Evolutionary conservation across 139 green algal species (phyloP), one percentile per base, ranked within the genome.

Genomic region (Auxenochlorella pyrenoidosa): DNA sequence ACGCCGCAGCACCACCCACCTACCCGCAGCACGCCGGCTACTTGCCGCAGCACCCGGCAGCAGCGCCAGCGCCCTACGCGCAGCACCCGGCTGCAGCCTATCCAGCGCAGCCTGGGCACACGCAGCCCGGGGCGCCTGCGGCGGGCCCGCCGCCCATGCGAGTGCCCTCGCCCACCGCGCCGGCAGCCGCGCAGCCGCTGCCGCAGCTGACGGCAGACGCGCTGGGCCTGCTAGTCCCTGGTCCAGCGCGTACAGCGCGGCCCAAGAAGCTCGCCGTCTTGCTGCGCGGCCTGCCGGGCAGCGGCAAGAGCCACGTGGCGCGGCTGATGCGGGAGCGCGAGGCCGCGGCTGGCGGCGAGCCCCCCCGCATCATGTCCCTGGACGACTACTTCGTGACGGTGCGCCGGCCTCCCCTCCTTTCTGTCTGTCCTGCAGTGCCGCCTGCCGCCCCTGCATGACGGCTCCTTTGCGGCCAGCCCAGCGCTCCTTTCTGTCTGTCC

Each of bases 321-420:
- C 83, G 86, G 32, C 82, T 86, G 66, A 87, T 98, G 22, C 87
- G 94, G 3, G 92, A 96, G n/a, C 40, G 94, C 22, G 96, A 98
- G 93, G 73, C 93, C 36, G 89, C 92, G 47, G 73, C 91, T 15
- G 92, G 94, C 0, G 93, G 88, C 21, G 77, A 93, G 30, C 83
- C 93, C 36, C 95, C 96, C 1, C 87, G 95, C 10, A 92, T 97
- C n/a, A 92, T 95, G 80, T 93, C 92, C 86, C 90, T 98, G 0
- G 96, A 98, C 65, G 95, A 98, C 84, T 98, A 98, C 92, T 98
- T 97, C 89, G 92, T 96, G 89, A 92, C 91, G 82, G 94, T 94
- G 85, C 5, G 92, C 3, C 34, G 58, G 41, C 40, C 32, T 63
- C 54, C 54, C 54, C 12, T 6, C 16, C 54, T 71, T 26, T n/a